Evolutionary conservation across 2,329 filamentous ascomycete species (phyloP).

Genomic region (Bipolaris bicolor): DNA sequence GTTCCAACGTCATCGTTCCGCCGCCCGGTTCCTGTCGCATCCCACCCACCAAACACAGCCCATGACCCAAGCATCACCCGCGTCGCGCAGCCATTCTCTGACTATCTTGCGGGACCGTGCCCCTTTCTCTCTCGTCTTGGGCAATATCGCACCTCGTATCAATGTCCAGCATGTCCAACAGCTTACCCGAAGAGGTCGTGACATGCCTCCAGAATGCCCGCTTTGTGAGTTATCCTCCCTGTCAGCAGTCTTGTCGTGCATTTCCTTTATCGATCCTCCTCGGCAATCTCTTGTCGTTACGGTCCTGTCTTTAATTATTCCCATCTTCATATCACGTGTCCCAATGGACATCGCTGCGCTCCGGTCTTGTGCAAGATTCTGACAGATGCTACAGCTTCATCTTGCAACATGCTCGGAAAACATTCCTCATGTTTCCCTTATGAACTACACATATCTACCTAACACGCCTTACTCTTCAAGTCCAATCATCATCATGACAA

Average conservation of each 20-base stretch:
- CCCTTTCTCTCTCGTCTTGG: slow-evolving; percentile 12
- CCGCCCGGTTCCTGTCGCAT: slow-evolving; percentile 7
- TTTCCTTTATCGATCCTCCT: not conserved
- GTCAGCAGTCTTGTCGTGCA: not conserved
- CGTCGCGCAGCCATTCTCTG: not conserved
- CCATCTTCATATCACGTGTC: not conserved
- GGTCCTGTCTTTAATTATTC: slow-evolving; percentile 3
- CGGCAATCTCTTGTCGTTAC: not conserved
- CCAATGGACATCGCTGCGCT: not conserved
- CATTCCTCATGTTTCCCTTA: slow-evolving; percentile 89
- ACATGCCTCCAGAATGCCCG: slow-evolving; percentile 92
- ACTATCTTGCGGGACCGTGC: not conserved
- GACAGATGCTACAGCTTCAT: slow-evolving; percentile 71
- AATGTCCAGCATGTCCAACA: slow-evolving; percentile 55
- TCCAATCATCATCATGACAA: slow-evolving; percentile 86
- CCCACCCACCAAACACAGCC: slow-evolving; percentile 3
- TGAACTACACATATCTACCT: slow-evolving; percentile 98
- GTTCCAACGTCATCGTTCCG: slow-evolving; percentile 17
- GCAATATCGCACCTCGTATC: slow-evolving; percentile 2
- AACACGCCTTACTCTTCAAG: slow-evolving; percentile 69
- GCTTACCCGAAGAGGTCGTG: slow-evolving; percentile 82
- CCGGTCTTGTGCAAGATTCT: slow-evolving; percentile 3
- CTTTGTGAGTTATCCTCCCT: slow-evolving; percentile 67
- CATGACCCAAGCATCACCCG: slow-evolving; percentile 2
- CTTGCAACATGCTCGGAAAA: slow-evolving; percentile 87